Base-by-base conservation (phyloP, 805 yeast genomes). In the Saccharomycopsis javanensis region DNA sequence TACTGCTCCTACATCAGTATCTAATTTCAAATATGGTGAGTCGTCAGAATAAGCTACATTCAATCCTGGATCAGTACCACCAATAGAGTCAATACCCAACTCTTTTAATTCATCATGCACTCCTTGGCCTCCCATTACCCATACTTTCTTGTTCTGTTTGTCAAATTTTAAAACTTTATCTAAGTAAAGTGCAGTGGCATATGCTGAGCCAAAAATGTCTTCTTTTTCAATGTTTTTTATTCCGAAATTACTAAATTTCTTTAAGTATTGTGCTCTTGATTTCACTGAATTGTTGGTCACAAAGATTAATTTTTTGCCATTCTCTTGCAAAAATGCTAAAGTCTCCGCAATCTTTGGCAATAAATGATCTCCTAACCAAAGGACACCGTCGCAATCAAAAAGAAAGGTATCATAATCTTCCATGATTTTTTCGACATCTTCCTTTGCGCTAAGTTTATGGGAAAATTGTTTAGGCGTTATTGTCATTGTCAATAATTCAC, bases 211-310 rank as follows among this genome's bases (percentile, higher is more conserved):
- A 67, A 94, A 91, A 18, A 94, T 82, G 68, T 92, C 96, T 35
- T 81, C 82, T 61, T 74, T 74, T 2, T 65, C 64, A n/a, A 60
- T 53, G 27, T 74, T 74, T 7, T 58, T 55, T 52, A 73, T 67
- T 3, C 78, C 79, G 59, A 60, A 82, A 56, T 82, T 80, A 15
- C 73, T 77, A 68, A 94, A 89, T 71, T 94, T 94, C 62, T 74
- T 70, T 31, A 86, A 78, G 69, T 94, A 94, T 45, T 84, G 84
- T 34, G 73, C 71, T 60, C 99, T 76, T 1, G 97, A 86, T 68
- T 94, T 92, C 31, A 97, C 88, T 20, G 97, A 88, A 72, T 94
- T 94, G 75, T 94, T 94, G 50, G 99, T 91, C 30, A 94, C 99
- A 72, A 94, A 94, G 50, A 91, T 77, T 55, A 88, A 75, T 60